Conservation (phyloP, 139 green algal genomes). For the Eudorina sp. region DNA sequence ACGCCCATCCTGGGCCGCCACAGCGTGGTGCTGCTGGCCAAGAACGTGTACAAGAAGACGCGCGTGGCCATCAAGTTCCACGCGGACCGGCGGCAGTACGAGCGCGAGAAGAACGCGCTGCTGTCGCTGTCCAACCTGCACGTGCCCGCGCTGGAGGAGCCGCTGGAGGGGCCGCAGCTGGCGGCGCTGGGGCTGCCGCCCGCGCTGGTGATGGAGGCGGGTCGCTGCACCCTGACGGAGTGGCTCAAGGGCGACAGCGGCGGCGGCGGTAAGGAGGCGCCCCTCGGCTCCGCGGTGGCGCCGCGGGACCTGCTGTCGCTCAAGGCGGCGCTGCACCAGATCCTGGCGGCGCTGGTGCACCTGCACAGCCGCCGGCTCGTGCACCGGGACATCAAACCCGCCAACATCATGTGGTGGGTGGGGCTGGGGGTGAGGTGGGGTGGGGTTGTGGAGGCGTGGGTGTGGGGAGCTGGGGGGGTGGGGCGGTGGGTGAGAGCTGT, state of each 20-base stretch:
- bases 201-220: slow-evolving; percentile 46
- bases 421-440: background rate
- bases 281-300: too few relatives aligned
- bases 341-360: slow-evolving; percentile 42
- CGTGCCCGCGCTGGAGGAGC: slow-evolving; percentile 37
- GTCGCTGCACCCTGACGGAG: slow-evolving; percentile 35
- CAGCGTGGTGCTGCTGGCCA: slow-evolving; percentile 44
- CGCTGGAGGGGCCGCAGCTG: slow-evolving; percentile 27
- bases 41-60: slow-evolving; percentile 30
- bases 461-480: background rate
- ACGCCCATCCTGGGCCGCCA: slow-evolving; percentile 26
- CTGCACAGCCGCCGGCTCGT: slow-evolving; percentile 17
- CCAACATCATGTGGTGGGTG: slow-evolving; percentile 49
- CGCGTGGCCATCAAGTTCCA: slow-evolving; percentile 43
- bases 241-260: slow-evolving; percentile 19
- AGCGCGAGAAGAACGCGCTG: slow-evolving; percentile 37
- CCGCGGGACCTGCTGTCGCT: slow-evolving; percentile 19
- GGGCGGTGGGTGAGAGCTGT: background rate
- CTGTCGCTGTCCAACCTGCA: background rate
- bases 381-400: slow-evolving; percentile 43
- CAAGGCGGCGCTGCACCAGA: slow-evolving; percentile 41
- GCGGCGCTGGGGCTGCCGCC: slow-evolving; percentile 41
- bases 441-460: too few relatives aligned
- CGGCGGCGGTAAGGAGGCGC: too few relatives aligned
- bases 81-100: background rate